phyloP scores from a whole-genome alignment of 768 basidiomycete species.

The Boletus sensibilis region DNA sequence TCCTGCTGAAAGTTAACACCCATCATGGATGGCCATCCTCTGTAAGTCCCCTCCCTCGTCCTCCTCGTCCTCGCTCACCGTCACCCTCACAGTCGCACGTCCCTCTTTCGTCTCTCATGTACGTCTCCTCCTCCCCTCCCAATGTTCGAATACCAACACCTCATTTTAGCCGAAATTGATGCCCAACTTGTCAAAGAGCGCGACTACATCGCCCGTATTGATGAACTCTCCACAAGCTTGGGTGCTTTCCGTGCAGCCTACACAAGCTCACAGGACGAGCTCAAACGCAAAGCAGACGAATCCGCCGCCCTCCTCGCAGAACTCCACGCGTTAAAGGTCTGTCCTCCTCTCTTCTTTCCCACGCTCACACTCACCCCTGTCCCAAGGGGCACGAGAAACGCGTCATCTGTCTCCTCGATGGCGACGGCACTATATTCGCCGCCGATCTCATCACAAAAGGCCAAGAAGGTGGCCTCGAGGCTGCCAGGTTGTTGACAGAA shows the following conservation, averaged over 20 bases:
- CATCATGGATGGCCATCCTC: slow-evolving; percentile 20
- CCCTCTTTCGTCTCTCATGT: slow-evolving; percentile 10
- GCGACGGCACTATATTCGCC: slow-evolving; percentile 61
- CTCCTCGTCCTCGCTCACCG: background rate
- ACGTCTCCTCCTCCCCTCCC: background rate
- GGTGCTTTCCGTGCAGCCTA: slow-evolving; percentile 31
- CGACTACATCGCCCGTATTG: slow-evolving; percentile 18
- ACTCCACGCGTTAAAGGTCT: slow-evolving; percentile 30
- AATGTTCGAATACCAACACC: background rate
- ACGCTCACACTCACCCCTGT: background rate
- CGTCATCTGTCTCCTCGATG: slow-evolving; percentile 55
- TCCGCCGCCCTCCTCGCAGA: slow-evolving; percentile 21
- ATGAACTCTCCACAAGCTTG: slow-evolving; percentile 25
- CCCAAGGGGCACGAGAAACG: slow-evolving; percentile 33
- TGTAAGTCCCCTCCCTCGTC: slow-evolving; percentile 1
- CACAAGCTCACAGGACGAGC: slow-evolving; percentile 19
- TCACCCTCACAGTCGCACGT: background rate
- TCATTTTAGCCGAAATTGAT: slow-evolving; percentile 31
- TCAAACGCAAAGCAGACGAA: slow-evolving; percentile 17
- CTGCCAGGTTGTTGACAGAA: slow-evolving; percentile 47
- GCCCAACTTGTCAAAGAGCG: slow-evolving; percentile 23
- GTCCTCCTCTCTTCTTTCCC: background rate
- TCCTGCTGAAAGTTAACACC: background rate
- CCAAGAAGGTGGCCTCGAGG: slow-evolving; percentile 54
- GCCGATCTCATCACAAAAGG: slow-evolving; percentile 53